Conservation (phyloP, 179 eudicot genomes). For the Amaranthus tricolor region DNA sequence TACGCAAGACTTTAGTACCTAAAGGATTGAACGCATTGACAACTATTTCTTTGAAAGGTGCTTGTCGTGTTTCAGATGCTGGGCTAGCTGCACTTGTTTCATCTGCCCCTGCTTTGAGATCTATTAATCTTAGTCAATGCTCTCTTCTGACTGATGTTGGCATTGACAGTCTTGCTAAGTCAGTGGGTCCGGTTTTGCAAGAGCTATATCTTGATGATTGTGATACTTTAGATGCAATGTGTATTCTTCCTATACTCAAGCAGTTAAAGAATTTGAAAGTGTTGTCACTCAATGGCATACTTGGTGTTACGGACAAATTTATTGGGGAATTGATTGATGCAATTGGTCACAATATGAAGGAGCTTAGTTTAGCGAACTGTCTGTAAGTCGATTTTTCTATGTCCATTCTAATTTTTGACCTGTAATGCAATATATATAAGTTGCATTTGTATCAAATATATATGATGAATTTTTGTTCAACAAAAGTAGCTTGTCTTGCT, state of each 20-base stretch:
- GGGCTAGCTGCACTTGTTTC: conserved; percentile 61
- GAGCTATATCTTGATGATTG: conserved; percentile 83
- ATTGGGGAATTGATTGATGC: conserved; percentile 38
- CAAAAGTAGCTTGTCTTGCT: not conserved
- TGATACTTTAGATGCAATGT: conserved; percentile 51
- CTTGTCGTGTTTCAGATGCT: conserved; percentile 81
- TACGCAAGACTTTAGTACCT: conserved; percentile 40
- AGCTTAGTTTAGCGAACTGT: conserved; percentile 67
- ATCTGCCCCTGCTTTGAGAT: conserved; percentile 66
- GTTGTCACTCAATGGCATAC: conserved; percentile 59
- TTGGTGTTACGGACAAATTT: conserved; percentile 63
- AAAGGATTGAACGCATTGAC: conserved; percentile 59
- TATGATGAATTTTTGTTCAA: not conserved
- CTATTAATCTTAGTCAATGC: conserved; percentile 81
- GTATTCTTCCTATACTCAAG: conserved; percentile 62
- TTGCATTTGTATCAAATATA: not conserved
- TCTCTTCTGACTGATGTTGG: conserved; percentile 69
- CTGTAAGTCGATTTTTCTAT: conserved; percentile 40
- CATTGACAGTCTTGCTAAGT: conserved; percentile 49
- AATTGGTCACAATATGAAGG: conserved; percentile 66
- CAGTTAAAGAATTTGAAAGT: conserved; percentile 58
- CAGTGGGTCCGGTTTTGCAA: conserved; percentile 54
- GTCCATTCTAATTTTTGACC: not conserved
- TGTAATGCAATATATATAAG: not conserved
- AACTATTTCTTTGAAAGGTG: conserved; percentile 75